These are phyloP conservation scores for Aureobasidium zeae DNA, from an alignment of 2,329 filamentous ascomycete species.

Conservation along the genomic window DNA sequence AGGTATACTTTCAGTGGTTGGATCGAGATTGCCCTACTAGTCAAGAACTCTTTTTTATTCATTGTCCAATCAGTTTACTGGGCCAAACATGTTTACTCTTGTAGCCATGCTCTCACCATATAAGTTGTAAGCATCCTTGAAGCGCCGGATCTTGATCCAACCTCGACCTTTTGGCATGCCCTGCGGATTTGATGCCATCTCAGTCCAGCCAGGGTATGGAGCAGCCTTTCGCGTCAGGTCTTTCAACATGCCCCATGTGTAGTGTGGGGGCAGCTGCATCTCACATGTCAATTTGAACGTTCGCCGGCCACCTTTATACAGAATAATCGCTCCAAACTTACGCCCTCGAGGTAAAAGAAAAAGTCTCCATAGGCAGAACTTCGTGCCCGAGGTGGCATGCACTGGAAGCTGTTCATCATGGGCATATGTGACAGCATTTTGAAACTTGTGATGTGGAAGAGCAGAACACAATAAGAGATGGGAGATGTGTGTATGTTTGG, in stretches of 20 bases:
- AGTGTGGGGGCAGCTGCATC: slow-evolving; percentile 13
- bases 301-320: too few relatives aligned
- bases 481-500: too few relatives aligned
- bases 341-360: slow-evolving; percentile 15
- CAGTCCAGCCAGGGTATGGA: slow-evolving; percentile 11
- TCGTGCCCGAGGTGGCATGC: background rate
- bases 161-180: slow-evolving; percentile 7
- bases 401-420: background rate
- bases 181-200: slow-evolving; percentile 10
- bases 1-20: slow-evolving; percentile 8
- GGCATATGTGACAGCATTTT: slow-evolving; percentile 6
- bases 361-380: slow-evolving; percentile 5
- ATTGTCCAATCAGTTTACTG: background rate
- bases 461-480: too few relatives aligned
- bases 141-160: slow-evolving; percentile 10
- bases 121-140: slow-evolving; percentile 10
- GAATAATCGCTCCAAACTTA: background rate
- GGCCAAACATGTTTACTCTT: too few relatives aligned
- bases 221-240: slow-evolving; percentile 13
- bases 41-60: slow-evolving; percentile 7
- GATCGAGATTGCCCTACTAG: background rate
- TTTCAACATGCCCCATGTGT: slow-evolving; percentile 15
- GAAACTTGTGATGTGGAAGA: background rate
- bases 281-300: too few relatives aligned
- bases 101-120: too few relatives aligned